phyloP scores from a whole-genome alignment of 495 filamentous ascomycete species.

The Neurospora sp. region DNA sequence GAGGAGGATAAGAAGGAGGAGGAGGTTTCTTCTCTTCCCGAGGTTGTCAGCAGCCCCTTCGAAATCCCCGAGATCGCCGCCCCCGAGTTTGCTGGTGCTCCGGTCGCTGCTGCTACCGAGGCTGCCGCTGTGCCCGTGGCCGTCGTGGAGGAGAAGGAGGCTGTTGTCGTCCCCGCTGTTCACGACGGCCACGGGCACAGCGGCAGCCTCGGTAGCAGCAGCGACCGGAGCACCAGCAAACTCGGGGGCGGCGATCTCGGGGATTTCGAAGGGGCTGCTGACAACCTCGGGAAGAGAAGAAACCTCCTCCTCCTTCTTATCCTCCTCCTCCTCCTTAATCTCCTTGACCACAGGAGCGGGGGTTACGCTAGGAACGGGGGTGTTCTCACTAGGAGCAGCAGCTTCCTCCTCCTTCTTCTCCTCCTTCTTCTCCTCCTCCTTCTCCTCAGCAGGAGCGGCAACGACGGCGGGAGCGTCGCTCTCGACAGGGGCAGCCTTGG shows the following conservation, averaged over 20 bases:
- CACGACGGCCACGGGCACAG: conserved; percentile 11
- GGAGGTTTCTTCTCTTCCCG: conserved; percentile 27
- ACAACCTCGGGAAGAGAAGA: conserved; percentile 9
- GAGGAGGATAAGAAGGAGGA: conserved; percentile 40
- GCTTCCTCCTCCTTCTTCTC: conserved; percentile 10
- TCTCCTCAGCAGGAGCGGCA: background rate
- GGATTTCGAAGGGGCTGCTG: background rate
- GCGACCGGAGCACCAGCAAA: conserved; percentile 43
- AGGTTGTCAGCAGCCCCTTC: conserved; percentile 8
- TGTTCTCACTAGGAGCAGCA: background rate
- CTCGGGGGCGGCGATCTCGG: background rate
- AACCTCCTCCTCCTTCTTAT: conserved; percentile 44
- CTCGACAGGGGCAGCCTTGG: background rate
- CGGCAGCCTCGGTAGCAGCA: conserved; percentile 44
- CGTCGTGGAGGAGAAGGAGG: too few species aligned
- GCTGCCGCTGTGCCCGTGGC: conserved; percentile 14
- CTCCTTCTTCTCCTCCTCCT: conserved; percentile 42
- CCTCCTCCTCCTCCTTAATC: conserved; percentile 40
- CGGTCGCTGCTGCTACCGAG: conserved; percentile 55
- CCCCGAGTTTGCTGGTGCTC: conserved; percentile 24
- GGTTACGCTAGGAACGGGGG: background rate
- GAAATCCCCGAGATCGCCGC: background rate
- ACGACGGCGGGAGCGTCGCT: background rate
- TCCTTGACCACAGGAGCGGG: background rate
- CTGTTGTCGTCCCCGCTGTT: too few species aligned